A percentile compares a stretch with the other conserved stretches of the same genome.
Evolutionary conservation across 164 flowering plant species (phyloP).

Genomic region (Tinospora cordifolia): DNA sequence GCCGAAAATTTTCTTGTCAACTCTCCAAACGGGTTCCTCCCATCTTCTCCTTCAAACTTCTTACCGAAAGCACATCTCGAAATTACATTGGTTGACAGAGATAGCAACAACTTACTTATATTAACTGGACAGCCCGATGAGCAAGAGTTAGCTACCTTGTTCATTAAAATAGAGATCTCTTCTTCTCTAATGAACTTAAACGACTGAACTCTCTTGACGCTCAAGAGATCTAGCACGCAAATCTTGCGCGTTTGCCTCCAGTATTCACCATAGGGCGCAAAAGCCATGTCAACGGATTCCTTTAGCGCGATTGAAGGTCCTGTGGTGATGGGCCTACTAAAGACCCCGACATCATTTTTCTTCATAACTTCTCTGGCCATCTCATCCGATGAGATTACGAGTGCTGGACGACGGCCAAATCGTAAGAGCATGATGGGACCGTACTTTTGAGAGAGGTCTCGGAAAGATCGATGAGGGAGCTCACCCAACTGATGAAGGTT

Average conservation of each 20-base stretch:
- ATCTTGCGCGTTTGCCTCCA: slow-evolving; percentile 12
- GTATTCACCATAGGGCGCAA: slow-evolving; percentile 11
- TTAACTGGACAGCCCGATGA: background rate
- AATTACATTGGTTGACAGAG: slow-evolving; percentile 3
- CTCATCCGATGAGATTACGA: slow-evolving; percentile 4
- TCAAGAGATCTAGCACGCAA: slow-evolving; percentile 6
- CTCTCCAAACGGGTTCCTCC: slow-evolving; percentile 6
- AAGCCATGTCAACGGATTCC: background rate
- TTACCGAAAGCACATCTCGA: slow-evolving; percentile 16
- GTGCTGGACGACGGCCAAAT: background rate
- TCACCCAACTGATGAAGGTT: slow-evolving; percentile 14
- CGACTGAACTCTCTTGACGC: too few species aligned
- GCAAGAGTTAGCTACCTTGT: slow-evolving; percentile 5
- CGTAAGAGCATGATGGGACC: slow-evolving; percentile 4
- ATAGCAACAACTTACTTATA: background rate
- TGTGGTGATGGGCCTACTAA: background rate
- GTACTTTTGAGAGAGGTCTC: slow-evolving; percentile 7
- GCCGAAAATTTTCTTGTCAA: slow-evolving; percentile 4
- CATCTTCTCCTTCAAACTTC: slow-evolving; percentile 6
- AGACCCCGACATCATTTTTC: slow-evolving; percentile 9
- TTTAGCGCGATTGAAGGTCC: background rate
- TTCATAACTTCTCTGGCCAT: slow-evolving; percentile 11
- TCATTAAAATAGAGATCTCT: slow-evolving; percentile 5
- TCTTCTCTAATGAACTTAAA: slow-evolving; percentile 6
- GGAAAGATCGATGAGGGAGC: slow-evolving; percentile 4